Evolutionary conservation across 169 alveolate species (phyloP).

Genomic region (Eimeria praecox): DNA sequence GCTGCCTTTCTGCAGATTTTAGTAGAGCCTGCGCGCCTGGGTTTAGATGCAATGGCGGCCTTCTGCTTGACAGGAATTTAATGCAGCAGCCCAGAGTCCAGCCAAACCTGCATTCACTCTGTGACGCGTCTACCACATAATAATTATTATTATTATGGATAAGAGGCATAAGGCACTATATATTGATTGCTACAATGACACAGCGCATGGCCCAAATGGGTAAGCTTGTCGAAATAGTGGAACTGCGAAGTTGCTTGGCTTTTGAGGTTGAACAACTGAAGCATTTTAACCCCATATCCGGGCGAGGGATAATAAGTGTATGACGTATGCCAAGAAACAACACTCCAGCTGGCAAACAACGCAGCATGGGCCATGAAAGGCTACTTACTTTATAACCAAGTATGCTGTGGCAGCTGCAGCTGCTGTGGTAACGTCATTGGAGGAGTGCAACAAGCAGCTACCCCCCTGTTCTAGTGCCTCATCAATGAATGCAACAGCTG

Average conservation of each 20-base stretch:
- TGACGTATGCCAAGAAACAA: too few species aligned
- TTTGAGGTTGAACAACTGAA: too few species aligned
- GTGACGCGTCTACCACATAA: not conserved
- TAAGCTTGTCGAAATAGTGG: not conserved
- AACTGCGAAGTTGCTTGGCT: not conserved
- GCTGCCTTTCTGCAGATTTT: conserved; percentile 47
- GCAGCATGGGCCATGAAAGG: not conserved
- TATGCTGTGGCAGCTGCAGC: conserved; percentile 39
- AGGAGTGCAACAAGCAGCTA: conserved; percentile 59
- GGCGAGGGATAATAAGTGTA: not conserved
- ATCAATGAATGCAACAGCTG: conserved; percentile 44
- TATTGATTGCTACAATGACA: not conserved
- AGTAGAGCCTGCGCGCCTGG: not conserved
- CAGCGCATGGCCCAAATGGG: not conserved
- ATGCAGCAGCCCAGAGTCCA: conserved; percentile 38
- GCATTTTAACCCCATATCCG: not conserved
- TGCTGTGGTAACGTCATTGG: conserved; percentile 29
- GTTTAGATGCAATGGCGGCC: conserved; percentile 37
- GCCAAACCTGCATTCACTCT: conserved; percentile 59
- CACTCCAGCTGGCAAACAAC: not conserved
- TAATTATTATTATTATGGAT: not conserved
- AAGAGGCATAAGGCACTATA: not conserved
- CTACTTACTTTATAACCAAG: conserved; percentile 40
- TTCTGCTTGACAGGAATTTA: conserved; percentile 55
- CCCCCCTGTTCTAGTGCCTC: conserved; percentile 66